Evolutionary conservation across 805 yeast genomes (phyloP), one percentile per base, ranked within the genome.

Genomic region (Candida alai): DNA sequence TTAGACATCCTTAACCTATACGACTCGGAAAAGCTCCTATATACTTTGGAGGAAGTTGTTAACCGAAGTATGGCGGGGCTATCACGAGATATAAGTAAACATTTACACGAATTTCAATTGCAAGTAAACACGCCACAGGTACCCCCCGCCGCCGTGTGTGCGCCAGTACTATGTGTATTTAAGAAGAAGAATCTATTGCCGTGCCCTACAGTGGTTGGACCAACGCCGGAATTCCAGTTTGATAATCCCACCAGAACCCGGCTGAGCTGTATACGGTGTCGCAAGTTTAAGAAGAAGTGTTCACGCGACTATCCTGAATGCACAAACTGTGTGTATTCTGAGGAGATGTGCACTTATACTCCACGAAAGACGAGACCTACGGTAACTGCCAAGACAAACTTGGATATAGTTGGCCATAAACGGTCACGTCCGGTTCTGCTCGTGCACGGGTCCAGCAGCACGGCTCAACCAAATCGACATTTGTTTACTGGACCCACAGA

Each of bases 281-380:
- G 61, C 9, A 49, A 52, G 29, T 52, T 45, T 35, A 58, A 58
- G 33, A 53, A 54, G 37, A 58, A 50, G 34, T 58, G 64, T 40
- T 48, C 60, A 5, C 42, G 64, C 15, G 45, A 41, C 12, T 40
- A 56, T 4, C 64, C 64, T 3, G 64, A 58, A 34, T 58, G 64
- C 35, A 32, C 45, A 17, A 54, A 53, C 35, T 58, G 64, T 32
- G 37, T 38, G 11, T 44, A 49, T 7, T 55, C 62, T 8, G 62
- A 58, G 14, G 60, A 56, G 24, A 34, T 56, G 18, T 58, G 64
- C 34, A 39, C 43, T 10, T 58, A 58, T 33, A 28, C 41, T 14
- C 52, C 54, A 4, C 36, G 56, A 37, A 43, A 55, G 41, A 37
- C 37, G 21, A 41, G 30, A 27, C 15, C 32, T n/a, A 24, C 32